A percentile compares a stretch with the other conserved stretches of the same genome.
These are phyloP conservation scores for Paspalum vaginatum DNA, from an alignment of 176 grass and related monocot genomes.

Conservation along the genomic window DNA sequence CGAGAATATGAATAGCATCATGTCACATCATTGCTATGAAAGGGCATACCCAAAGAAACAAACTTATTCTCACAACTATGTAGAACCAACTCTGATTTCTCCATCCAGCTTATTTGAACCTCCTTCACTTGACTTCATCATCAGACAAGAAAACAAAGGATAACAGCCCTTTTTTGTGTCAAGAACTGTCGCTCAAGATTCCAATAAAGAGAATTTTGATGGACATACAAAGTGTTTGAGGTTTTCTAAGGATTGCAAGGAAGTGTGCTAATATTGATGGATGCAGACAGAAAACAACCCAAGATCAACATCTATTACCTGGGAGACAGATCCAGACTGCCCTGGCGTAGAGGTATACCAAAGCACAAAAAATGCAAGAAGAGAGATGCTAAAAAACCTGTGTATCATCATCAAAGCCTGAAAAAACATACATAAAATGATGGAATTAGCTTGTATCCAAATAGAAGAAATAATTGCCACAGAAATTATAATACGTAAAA, in stretches of 20 bases:
- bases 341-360: constrained; percentile 75
- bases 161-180: neutral
- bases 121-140: constrained; percentile 53
- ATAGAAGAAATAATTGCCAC: neutral
- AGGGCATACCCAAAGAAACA: constrained; percentile 82
- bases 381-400: constrained; percentile 90
- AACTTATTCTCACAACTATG: constrained; percentile 76
- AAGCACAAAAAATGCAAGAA: constrained; percentile 83
- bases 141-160: neutral
- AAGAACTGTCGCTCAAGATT: neutral
- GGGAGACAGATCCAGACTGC: constrained; percentile 12
- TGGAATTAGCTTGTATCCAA: constrained; percentile 17
- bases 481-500: neutral
- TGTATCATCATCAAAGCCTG: constrained; percentile 92
- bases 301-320: constrained; percentile 49
- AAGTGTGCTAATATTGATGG: neutral
- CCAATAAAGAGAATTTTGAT: neutral
- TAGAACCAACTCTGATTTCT: constrained; percentile 76
- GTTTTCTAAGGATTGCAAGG: neutral
- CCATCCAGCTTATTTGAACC: constrained; percentile 57
- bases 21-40: neutral
- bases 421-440: constrained; percentile 54
- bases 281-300: neutral
- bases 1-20: neutral
- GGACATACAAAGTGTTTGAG: neutral